Evolutionary conservation across 2,329 filamentous ascomycete species (phyloP).

Genomic region (Kalmusia sp.): DNA sequence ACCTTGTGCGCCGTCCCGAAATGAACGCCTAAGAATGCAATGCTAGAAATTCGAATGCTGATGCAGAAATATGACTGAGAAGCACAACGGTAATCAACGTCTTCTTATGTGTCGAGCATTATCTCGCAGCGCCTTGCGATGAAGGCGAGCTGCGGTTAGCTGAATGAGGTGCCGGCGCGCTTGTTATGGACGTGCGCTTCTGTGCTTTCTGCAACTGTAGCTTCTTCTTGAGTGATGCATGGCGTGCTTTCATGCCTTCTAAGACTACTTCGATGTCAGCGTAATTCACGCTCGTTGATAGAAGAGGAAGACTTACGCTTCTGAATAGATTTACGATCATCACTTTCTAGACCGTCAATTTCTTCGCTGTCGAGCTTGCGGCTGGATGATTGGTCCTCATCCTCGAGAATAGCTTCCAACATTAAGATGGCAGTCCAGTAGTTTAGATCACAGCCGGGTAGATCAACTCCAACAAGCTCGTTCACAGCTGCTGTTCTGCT

Average conservation of each 20-base stretch:
- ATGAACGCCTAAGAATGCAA: conserved; percentile 35
- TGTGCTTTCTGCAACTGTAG: conserved; percentile 49
- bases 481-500: conserved; percentile 92
- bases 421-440: conserved; percentile 94
- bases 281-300: not conserved
- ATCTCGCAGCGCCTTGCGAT: conserved; percentile 35
- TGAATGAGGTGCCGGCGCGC: conserved; percentile 36
- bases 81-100: not conserved
- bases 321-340: conserved; percentile 75
- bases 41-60: conserved; percentile 17
- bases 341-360: conserved; percentile 65
- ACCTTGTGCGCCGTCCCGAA: conserved; percentile 22
- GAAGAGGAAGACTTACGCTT: conserved; percentile 65
- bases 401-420: conserved; percentile 92
- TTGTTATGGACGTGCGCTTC: conserved; percentile 45
- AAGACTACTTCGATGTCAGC: conserved; percentile 50
- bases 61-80: conserved; percentile 15
- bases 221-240: conserved; percentile 54
- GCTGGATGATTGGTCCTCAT: conserved; percentile 68
- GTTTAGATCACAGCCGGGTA: conserved; percentile 86
- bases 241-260: conserved; percentile 52
- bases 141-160: conserved; percentile 41
- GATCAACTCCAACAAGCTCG: conserved; percentile 90
- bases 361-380: conserved; percentile 55
- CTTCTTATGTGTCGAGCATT: conserved; percentile 2